Conservation (phyloP, 2,329 filamentous ascomycete species). For the Venturia oleaginea region DNA sequence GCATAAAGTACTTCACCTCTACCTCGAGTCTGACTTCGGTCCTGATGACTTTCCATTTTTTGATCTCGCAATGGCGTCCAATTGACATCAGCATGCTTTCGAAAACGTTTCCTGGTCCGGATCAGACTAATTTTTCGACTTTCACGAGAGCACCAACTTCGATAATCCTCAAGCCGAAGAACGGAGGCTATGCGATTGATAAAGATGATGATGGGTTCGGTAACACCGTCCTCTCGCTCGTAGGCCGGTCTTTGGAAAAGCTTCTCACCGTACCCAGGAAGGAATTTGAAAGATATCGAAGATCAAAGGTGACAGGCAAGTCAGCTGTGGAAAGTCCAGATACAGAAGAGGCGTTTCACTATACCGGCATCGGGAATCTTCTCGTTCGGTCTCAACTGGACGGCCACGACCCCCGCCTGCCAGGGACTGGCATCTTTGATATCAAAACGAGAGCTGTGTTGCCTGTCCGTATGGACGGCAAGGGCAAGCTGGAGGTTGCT, state of each 20-base stretch:
- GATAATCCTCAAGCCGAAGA: constrained; percentile 58
- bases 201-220: constrained; percentile 80
- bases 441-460: constrained; percentile 90
- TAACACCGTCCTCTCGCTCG: constrained; percentile 78
- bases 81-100: constrained; percentile 62
- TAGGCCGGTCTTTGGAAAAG: constrained; percentile 96
- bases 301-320: constrained; percentile 52
- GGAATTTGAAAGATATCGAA: constrained; percentile 78
- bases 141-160: constrained; percentile 66
- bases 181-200: constrained; percentile 89
- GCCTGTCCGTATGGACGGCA: constrained; percentile 73
- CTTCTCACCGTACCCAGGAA: constrained; percentile 73
- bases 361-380: constrained; percentile 76
- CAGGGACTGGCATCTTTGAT: constrained; percentile 90
- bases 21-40: constrained; percentile 93
- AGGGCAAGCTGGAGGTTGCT: background rate
- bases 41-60: constrained; percentile 83
- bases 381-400: constrained; percentile 94
- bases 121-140: constrained; percentile 56
- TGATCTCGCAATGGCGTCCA: constrained; percentile 74
- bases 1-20: constrained; percentile 65
- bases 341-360: constrained; percentile 56
- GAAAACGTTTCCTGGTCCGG: constrained; percentile 46
- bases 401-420: constrained; percentile 74
- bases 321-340: constrained; percentile 60